These are phyloP conservation scores for Saccharomycopsis javanensis DNA, from an alignment of 805 yeast species.

Conservation along the genomic window DNA sequence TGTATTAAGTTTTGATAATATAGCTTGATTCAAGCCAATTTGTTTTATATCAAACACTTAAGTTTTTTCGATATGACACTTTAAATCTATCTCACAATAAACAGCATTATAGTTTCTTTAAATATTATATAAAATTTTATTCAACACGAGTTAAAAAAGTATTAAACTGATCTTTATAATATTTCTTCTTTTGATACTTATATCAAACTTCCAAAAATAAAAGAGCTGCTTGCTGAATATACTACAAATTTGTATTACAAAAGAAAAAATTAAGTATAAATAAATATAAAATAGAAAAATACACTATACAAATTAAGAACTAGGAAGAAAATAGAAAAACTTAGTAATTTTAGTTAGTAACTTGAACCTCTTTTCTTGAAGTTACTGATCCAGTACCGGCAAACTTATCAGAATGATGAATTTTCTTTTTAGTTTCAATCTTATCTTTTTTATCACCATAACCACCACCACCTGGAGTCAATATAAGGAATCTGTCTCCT, in stretches of 20 bases:
- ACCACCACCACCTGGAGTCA: conserved; percentile 86
- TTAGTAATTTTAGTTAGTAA: conserved; percentile 22
- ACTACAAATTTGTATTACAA: not conserved
- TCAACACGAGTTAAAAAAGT: too few relatives aligned
- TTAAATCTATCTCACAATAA: too few relatives aligned
- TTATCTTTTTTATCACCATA: conserved; percentile 36
- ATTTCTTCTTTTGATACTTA: not conserved
- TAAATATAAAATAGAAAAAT: not conserved
- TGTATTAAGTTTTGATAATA: too few relatives aligned
- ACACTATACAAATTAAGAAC: not conserved
- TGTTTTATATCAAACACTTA: too few relatives aligned
- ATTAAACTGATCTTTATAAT: too few relatives aligned
- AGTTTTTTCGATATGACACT: too few relatives aligned
- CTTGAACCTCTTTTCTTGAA: conserved; percentile 25
- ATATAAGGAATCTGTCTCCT: conserved; percentile 60
- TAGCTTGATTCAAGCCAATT: too few relatives aligned
- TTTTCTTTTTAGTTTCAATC: conserved; percentile 11
- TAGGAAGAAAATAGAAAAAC: not conserved
- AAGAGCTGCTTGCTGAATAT: not conserved
- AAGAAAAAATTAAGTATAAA: not conserved
- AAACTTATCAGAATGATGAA: conserved; percentile 17
- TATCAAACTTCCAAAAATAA: not conserved
- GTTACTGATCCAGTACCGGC: conserved; percentile 28
- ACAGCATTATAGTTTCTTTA: too few relatives aligned
- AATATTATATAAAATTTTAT: too few relatives aligned